Base-by-base conservation (phyloP, 306 rosid species). In the Macrotyloma uniflorum region DNA sequence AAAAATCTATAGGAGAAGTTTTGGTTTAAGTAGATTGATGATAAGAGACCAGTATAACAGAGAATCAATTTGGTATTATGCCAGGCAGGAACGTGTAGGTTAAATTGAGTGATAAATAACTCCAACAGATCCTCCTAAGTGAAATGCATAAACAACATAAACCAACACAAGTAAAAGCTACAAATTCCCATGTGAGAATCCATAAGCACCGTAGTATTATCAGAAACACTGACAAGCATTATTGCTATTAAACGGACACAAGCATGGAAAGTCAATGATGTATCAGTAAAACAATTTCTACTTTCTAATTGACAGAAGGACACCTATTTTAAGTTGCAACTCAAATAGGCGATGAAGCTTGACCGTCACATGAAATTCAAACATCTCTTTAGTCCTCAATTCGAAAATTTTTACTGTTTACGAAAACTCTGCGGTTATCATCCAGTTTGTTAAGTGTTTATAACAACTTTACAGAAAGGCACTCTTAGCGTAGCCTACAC, bases 81-180 rank as follows among this genome's bases (percentile, higher is more conserved):
- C 14, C 2, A 26, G 2, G 10, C 30, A 16, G 32, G 46, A 4
- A 20, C 33, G 51, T 33, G 33, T 36, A 71, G 33, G 64, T 22
- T 57, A 40, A 40, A 74, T n/a, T 58, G 47, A 16, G 57, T n/a
- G 43, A 9, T 8, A 42, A 58, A 59, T 72, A 57, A 54, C 67
- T 72, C 19, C 66, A 54, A 22, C n/a, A 72, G 11, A 72, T 3
- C 11, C 11, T 26, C 67, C 12, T 23, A 57, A 9, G 16, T 55
- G 55, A 73, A n/a, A 22, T 20, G 6, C 54, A 36, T 57, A 68
- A 24, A 69, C 35, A n/a, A 42, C 42, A 69, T n/a, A 72, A 38
- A 36, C 24, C 67, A 73, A 22, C 24, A 22, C 35, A 53, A 14
- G 22, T 3, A 50, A 51, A n/a, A 46, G 28, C 75, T 11, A 19